Base-by-base conservation (phyloP, 139 green algal genomes). In the Picochlorum sp. region DNA sequence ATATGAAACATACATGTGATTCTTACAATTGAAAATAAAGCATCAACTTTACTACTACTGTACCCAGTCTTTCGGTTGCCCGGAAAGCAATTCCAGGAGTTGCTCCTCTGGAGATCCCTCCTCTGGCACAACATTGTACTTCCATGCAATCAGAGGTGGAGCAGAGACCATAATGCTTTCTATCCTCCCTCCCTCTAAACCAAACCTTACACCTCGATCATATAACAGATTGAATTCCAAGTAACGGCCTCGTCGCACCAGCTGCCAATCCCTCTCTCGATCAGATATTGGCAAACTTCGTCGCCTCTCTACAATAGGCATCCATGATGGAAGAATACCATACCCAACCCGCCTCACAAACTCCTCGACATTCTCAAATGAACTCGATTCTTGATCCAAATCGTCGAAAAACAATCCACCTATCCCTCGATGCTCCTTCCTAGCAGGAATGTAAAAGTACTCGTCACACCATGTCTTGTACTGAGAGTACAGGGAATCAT, bases 141-240 rank as follows among this genome's bases (percentile, higher is more conserved):
- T 79, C 90, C 90, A 96, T 1, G 78, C 72, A 14, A 96, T 86
- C 14, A 92, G 71, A 6, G 90, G 90, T 16, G 90, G 90, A 7
- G 88, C 88, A 7, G 85, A 95, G 20, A 98, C 93, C 92, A 97
- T 97, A 78, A 97, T 95, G 47, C 60, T 81, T 77, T 97, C 92
- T 4, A 97, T 76, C n/a, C 90, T 73, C 1, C 84, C 90, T 16
- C 86, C 88, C 41, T 91, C 86, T 41, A 81, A 69, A 23, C 88
- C 86, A 75, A 96, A 94, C 57, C 82, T 86, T 11, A 97, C 89
- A 47, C 92, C 92, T 9, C 94, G 76, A 68, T 99, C 94, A 71
- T 97, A 95, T 67, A 98, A 72, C 59, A 98, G 72, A 79, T 99
- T 99, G 84, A 99, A 99, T 75, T 98, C 93, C 1, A 98, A 67